These are phyloP conservation scores for Fusarium clavum DNA, from an alignment of 2,329 filamentous ascomycete genomes.

Conservation along the genomic window DNA sequence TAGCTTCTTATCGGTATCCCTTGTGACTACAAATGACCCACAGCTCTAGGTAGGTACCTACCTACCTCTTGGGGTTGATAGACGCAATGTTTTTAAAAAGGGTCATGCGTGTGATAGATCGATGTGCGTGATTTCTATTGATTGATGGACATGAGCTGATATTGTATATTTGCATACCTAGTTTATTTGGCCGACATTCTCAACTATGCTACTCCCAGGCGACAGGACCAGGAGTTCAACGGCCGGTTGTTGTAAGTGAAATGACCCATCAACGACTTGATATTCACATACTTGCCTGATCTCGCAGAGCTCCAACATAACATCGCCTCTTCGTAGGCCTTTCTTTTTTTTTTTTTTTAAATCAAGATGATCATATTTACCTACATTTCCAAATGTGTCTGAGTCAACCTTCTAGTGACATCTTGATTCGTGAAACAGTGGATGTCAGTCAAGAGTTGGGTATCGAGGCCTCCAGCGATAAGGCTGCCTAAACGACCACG, in stretches of 20 bases:
- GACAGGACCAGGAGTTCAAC: neutral
- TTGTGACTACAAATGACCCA: constrained; percentile 25
- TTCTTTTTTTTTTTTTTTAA: too few species aligned
- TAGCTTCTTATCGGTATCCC: constrained; percentile 13
- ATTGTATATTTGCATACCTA: neutral
- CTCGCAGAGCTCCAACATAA: neutral
- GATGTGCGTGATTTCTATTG: neutral
- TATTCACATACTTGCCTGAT: neutral
- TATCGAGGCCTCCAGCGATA: constrained; percentile 7
- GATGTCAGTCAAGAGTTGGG: neutral
- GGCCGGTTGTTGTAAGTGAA: neutral
- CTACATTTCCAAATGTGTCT: neutral
- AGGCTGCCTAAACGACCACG: constrained; percentile 10
- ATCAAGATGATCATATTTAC: neutral
- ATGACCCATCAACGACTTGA: neutral
- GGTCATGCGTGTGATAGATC: too few species aligned
- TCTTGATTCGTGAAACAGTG: neutral
- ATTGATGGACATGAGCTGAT: neutral
- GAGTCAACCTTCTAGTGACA: neutral
- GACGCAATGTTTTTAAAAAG: too few species aligned
- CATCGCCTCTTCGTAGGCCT: neutral
- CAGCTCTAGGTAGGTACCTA: neutral
- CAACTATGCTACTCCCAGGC: neutral
- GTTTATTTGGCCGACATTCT: neutral
- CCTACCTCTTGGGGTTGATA: neutral